Conservation (phyloP, 2,329 filamentous ascomycete species). For the Ascocoryne sarcoides region DNA sequence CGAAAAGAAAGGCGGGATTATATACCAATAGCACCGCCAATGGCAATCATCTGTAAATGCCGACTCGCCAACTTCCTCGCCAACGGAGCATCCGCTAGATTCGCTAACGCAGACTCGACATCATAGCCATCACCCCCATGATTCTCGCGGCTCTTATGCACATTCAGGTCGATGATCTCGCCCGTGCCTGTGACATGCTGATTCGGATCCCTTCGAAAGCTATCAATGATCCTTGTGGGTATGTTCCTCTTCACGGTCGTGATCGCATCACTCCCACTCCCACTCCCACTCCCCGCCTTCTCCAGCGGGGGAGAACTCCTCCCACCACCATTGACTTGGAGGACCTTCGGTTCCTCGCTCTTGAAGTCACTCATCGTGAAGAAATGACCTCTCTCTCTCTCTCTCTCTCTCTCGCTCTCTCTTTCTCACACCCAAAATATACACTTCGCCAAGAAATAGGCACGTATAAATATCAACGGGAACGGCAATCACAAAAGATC, state of each 20-base stretch:
- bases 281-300: background rate
- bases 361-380: too few species aligned
- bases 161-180: conserved; percentile 7
- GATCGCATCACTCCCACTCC: background rate
- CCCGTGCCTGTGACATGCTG: conserved; percentile 4
- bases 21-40: conserved; percentile 4
- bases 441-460: too few species aligned
- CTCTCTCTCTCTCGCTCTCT: too few species aligned
- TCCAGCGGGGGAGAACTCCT: background rate
- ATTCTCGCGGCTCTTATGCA: background rate
- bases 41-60: conserved; percentile 6
- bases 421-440: too few species aligned
- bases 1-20: background rate
- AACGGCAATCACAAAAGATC: too few species aligned
- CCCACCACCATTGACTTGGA: too few species aligned
- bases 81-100: conserved; percentile 3
- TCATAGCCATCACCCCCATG: conserved; percentile 4
- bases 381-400: too few species aligned
- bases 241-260: conserved; percentile 1
- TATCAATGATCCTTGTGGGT: conserved; percentile 3
- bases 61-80: conserved; percentile 2
- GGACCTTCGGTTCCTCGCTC: too few species aligned
- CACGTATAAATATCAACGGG: too few species aligned
- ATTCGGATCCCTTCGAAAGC: conserved; percentile 7
- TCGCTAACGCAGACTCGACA: conserved; percentile 5